These are phyloP conservation scores for Penicillium riverlandense DNA, from an alignment of 495 filamentous ascomycete species.

Conservation along the genomic window DNA sequence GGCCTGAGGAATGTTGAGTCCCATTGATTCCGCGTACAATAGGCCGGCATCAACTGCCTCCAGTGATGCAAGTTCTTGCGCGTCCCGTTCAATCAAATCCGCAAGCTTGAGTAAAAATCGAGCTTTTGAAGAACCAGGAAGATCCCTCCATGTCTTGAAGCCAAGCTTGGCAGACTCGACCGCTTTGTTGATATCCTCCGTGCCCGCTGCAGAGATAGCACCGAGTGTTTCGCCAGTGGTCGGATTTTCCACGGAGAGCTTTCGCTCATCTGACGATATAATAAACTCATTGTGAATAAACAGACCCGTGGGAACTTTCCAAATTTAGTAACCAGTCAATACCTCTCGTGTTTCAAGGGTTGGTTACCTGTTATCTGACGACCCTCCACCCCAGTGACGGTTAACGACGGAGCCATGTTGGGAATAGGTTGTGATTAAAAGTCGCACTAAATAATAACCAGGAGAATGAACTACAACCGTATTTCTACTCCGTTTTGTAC, in stretches of 20 bases:
- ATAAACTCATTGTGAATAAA: constrained; percentile 36
- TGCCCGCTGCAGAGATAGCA: constrained; percentile 15
- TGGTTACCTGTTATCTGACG: constrained; percentile 11
- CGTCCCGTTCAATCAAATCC: constrained; percentile 20
- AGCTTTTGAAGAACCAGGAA: constrained; percentile 31
- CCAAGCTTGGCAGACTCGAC: constrained; percentile 41
- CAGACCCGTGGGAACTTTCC: constrained; percentile 19
- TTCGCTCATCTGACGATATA: constrained; percentile 9
- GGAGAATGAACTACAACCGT: no score
- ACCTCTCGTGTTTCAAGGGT: neutral
- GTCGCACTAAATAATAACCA: no score
- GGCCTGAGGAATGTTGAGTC: constrained; percentile 14
- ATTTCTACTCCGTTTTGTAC: no score
- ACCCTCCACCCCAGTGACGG: constrained; percentile 8
- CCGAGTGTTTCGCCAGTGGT: constrained; percentile 23
- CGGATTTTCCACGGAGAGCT: constrained; percentile 17
- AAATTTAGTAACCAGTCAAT: neutral
- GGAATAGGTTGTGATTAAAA: no score
- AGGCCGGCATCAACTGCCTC: constrained; percentile 24
- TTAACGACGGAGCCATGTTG: constrained; percentile 6
- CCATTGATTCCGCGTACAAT: constrained; percentile 12
- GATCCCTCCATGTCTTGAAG: constrained; percentile 27
- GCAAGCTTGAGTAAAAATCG: constrained; percentile 37
- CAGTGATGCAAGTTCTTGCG: constrained; percentile 16
- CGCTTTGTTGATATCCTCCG: constrained; percentile 42